Conservation (phyloP, 139 green algal species). For the Tetratostichococcus sp. region DNA sequence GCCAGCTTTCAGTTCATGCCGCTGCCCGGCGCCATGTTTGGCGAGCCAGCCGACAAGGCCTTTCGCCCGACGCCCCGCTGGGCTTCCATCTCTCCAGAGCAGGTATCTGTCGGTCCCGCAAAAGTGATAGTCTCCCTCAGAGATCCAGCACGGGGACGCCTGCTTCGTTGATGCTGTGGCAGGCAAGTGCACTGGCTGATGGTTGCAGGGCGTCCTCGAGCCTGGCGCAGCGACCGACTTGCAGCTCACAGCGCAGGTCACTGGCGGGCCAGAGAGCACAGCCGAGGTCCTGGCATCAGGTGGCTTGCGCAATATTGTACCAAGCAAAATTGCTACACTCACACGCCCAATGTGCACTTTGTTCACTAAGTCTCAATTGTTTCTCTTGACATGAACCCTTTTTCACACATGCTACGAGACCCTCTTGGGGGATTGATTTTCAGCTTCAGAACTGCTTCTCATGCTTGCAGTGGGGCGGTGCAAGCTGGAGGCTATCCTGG, state of each 20-base stretch:
- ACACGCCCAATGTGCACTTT: too few species aligned
- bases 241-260: conserved; percentile 3
- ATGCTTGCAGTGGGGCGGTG: not conserved
- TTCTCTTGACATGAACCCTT: too few species aligned
- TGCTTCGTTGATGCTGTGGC: not conserved
- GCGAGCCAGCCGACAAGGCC: conserved; percentile 7
- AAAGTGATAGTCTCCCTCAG: too few species aligned
- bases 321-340: too few species aligned
- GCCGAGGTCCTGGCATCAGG: conserved; percentile 17
- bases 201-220: conserved; percentile 22
- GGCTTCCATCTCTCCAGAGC: conserved; percentile 17
- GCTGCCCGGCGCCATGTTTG: conserved; percentile 22
- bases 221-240: conserved; percentile 7
- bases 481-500: conserved; percentile 60
- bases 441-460: too few species aligned
- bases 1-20: conserved; percentile 35
- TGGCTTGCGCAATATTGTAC: not conserved
- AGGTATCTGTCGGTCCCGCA: too few species aligned
- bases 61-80: conserved; percentile 14
- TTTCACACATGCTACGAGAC: too few species aligned
- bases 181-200: not conserved
- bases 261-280: conserved; percentile 7
- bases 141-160: too few species aligned
- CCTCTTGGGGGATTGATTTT: too few species aligned
- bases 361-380: too few species aligned